Evolutionary conservation across 257 asterid species (phyloP).

Genomic region (Solanum clarkiae): DNA sequence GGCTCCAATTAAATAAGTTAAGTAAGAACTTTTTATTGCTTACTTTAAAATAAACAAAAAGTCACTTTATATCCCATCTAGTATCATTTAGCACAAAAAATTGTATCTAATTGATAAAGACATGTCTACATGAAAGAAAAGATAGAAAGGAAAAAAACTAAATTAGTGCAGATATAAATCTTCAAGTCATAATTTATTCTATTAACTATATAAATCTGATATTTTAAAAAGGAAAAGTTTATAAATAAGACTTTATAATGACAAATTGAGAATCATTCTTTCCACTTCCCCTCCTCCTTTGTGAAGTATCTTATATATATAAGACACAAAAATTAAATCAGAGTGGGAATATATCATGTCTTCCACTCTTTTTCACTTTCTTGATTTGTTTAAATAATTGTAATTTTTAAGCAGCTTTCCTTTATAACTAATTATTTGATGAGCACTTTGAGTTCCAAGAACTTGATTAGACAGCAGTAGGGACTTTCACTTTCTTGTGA

Average conservation of each 20-base stretch:
- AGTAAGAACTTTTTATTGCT: constrained; percentile 13
- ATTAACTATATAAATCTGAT: not conserved
- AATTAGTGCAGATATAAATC: not conserved
- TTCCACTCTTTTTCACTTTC: not conserved
- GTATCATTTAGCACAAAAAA: constrained; percentile 4
- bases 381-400: not conserved
- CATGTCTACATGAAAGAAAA: not conserved
- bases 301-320: not conserved
- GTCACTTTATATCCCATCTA: constrained; percentile 11
- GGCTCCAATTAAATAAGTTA: constrained; percentile 15
- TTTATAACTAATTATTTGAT: not conserved
- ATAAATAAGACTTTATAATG: not conserved
- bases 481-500: constrained; percentile 1
- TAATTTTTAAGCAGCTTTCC: not conserved
- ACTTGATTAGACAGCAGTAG: constrained; percentile 14
- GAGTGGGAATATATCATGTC: constrained; percentile 12
- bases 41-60: constrained; percentile 8
- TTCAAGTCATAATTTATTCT: not conserved
- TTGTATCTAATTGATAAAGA: constrained; percentile 9
- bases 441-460: not conserved
- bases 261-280: constrained; percentile 1
- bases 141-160: not conserved
- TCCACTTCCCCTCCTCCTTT: constrained; percentile 6
- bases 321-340: constrained; percentile 4
- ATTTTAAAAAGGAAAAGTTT: not conserved